Evolutionary conservation across 2,329 filamentous ascomycete species (phyloP), one percentile per base, ranked within the genome.

Genomic region (Verticillium klebahnii): DNA sequence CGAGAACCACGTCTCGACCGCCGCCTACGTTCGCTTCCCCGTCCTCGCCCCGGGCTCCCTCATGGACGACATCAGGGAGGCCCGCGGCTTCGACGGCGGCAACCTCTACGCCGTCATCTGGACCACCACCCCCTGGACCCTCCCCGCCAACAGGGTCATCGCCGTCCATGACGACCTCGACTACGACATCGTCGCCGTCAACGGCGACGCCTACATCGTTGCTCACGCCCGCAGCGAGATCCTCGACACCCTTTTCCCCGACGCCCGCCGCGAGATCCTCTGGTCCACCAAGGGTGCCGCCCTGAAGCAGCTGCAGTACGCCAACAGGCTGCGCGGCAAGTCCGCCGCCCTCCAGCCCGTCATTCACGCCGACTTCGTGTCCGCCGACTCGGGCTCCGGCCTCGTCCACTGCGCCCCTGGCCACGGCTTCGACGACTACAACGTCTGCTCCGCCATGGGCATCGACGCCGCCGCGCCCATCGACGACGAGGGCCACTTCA

Each of bases 91-190:
- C 37, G 64, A 69, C 3, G 67, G 75, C 6, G 80, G 81, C 4
- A 77, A 80, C 5, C 71, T 97, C 12, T 89, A 84, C 72, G 92
- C 90, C n/a, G 83, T 95, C n/a, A 91, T 98, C 59, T 99, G 95
- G 95, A 99, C 95, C 2, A 99, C 95, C 0, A 99, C 95, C 0
- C 95, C 95, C 0, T 99, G 95, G 95, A 99, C 95, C 0, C 80
- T 99, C 5, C 94, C 95, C 0, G 93, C 94, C 2, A 99, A 99
- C 73, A 87, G 87, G 71, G 93, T 92, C 0, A 93, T 99, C 72
- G 93, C 92, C 2, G 83, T 98, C 39, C 87, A 92, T 68, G 79
- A 85, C 7, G 86, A 91, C 45, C 77, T 98, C 64, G 79, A 86
- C 54, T 99, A 98, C 72, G 81, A 82, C 4, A 75, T 96, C 23